phyloP scores from a whole-genome alignment of 768 basidiomycete species.

The Boletus coccyginus region DNA sequence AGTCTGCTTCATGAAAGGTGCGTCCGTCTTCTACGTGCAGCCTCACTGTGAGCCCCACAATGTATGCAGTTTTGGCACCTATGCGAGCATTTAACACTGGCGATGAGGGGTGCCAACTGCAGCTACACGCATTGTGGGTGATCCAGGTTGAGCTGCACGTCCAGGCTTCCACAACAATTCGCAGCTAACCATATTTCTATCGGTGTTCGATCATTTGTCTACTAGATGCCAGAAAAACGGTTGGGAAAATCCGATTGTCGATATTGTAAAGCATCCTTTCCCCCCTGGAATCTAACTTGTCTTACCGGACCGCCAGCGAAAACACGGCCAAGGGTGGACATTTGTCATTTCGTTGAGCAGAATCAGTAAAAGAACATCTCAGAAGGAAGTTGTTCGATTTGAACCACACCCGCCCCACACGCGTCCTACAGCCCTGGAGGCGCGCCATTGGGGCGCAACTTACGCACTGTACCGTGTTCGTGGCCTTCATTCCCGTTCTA shows the following conservation, averaged over 20 bases:
- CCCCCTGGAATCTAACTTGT: not conserved
- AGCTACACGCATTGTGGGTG: not conserved
- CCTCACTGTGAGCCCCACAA: not conserved
- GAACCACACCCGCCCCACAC: slow-evolving; percentile 71
- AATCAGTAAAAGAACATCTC: slow-evolving; percentile 67
- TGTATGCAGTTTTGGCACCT: not conserved
- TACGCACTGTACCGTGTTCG: slow-evolving; percentile 85
- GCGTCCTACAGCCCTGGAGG: slow-evolving; percentile 69
- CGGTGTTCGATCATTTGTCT: not conserved
- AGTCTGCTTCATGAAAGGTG: slow-evolving; percentile 79
- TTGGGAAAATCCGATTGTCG: slow-evolving; percentile 83
- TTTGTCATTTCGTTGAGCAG: slow-evolving; percentile 68
- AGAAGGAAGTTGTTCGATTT: slow-evolving; percentile 66
- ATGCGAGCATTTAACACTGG: not conserved
- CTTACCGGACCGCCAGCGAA: slow-evolving; percentile 37
- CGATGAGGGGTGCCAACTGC: too few relatives aligned
- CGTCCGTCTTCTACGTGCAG: not conserved
- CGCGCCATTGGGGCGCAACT: slow-evolving; percentile 88
- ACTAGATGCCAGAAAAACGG: slow-evolving; percentile 84
- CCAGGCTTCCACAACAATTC: not conserved
- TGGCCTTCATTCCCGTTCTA: slow-evolving; percentile 21
- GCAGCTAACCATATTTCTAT: not conserved
- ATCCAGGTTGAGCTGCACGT: not conserved
- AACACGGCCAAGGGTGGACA: slow-evolving; percentile 50
- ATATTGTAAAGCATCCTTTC: slow-evolving; percentile 49